Conservation (phyloP, 495 filamentous ascomycete species). For the Neurospora cerealis region DNA sequence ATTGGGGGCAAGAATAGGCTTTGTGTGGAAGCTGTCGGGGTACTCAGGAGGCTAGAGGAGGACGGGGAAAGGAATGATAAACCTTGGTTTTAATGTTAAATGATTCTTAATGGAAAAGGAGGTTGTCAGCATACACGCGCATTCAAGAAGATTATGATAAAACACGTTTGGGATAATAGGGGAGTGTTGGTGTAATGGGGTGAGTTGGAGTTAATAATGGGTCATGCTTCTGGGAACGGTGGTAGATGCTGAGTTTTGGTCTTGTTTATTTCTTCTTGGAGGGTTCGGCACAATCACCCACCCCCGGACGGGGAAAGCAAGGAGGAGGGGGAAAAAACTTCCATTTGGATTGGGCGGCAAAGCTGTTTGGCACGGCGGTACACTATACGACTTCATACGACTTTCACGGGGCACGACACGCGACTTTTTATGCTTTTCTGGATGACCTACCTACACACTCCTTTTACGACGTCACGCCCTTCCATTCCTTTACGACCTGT, state of each 20-base stretch:
- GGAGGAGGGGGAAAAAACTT: background rate
- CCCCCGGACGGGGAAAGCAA: background rate
- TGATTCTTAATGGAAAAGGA: background rate
- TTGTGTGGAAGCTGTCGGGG: slow-evolving; percentile 34
- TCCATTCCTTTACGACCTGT: background rate
- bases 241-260: background rate
- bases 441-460: background rate
- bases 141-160: background rate
- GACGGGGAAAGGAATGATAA: slow-evolving; percentile 14
- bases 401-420: background rate
- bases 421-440: background rate
- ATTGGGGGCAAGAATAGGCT: slow-evolving; percentile 27
- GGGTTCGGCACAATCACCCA: background rate
- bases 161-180: background rate
- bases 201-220: background rate
- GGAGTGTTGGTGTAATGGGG: background rate
- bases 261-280: background rate
- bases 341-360: background rate
- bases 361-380: background rate
- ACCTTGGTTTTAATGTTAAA: slow-evolving; percentile 24
- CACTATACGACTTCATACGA: background rate
- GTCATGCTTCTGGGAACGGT: background rate
- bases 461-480: background rate
- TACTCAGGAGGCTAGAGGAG: slow-evolving; percentile 35
- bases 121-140: background rate